These are phyloP conservation scores for Calonectria pseudoturangicola DNA, from an alignment of 2,329 filamentous ascomycete species.

Conservation along the genomic window DNA sequence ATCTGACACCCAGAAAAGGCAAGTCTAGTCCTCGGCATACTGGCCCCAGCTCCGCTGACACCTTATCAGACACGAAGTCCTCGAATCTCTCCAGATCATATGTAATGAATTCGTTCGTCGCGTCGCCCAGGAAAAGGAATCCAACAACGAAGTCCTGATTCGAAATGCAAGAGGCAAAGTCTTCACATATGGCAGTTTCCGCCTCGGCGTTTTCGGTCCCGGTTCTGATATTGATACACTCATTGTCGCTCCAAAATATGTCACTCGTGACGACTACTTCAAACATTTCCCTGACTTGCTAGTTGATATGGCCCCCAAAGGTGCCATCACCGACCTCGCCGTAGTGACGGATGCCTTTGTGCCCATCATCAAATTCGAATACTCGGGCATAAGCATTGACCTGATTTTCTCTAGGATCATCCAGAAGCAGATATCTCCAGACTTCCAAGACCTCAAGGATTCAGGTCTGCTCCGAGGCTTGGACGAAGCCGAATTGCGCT, in stretches of 20 bases:
- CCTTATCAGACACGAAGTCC: slow-evolving; percentile 77
- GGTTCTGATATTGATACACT: slow-evolving; percentile 99
- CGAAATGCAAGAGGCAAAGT: slow-evolving; percentile 93
- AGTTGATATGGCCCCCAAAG: slow-evolving; percentile 82
- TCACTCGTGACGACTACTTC: slow-evolving; percentile 94
- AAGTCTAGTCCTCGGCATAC: slow-evolving; percentile 45
- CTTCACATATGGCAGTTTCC: slow-evolving; percentile 97
- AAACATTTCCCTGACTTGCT: slow-evolving; percentile 88
- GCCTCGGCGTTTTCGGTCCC: slow-evolving; percentile 93
- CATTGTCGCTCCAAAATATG: slow-evolving; percentile 92
- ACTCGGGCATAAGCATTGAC: slow-evolving; percentile 94
- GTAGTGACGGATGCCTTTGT: slow-evolving; percentile 94
- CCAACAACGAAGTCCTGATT: slow-evolving; percentile 83
- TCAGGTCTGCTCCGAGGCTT: slow-evolving; percentile 89
- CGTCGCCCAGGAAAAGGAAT: slow-evolving; percentile 83
- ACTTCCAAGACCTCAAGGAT: slow-evolving; percentile 84
- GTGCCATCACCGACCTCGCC: slow-evolving; percentile 89
- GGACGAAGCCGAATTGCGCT: slow-evolving; percentile 90
- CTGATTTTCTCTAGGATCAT: slow-evolving; percentile 89
- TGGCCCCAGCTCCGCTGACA: slow-evolving; percentile 34
- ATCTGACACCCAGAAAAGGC: slow-evolving; percentile 90
- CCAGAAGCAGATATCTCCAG: slow-evolving; percentile 80
- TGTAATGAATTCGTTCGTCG: slow-evolving; percentile 90
- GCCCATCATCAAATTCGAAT: slow-evolving; percentile 97
- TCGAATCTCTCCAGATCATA: slow-evolving; percentile 85